These are phyloP conservation scores for Aspergillus costaricaensis DNA, from an alignment of 2,329 filamentous ascomycete species.

Conservation along the genomic window DNA sequence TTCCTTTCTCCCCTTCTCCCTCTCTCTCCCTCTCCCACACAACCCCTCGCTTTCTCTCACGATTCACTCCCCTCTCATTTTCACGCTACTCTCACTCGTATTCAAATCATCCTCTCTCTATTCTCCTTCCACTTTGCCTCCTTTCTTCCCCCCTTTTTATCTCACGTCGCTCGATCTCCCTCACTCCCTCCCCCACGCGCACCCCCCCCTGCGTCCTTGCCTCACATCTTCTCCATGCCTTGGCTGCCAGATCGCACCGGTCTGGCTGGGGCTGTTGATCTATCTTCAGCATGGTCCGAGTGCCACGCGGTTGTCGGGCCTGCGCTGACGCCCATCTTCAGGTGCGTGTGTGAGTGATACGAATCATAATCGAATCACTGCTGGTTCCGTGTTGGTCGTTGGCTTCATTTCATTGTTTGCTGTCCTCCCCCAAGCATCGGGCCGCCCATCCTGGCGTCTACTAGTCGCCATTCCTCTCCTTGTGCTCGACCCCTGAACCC, in stretches of 20 bases:
- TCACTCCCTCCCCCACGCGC: background rate
- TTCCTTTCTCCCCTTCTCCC: too few relatives aligned
- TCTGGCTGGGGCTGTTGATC: conserved; percentile 7
- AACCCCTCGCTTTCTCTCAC: background rate
- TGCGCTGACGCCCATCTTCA: conserved; percentile 18
- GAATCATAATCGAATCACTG: too few relatives aligned
- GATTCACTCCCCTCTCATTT: background rate
- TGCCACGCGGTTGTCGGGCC: conserved; percentile 34
- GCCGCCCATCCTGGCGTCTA: background rate
- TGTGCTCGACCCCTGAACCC: background rate
- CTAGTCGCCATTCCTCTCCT: too few relatives aligned
- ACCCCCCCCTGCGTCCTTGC: background rate
- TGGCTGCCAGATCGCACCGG: conserved; percentile 6
- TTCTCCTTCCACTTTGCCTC: background rate
- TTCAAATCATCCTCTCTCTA: background rate
- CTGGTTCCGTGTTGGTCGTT: background rate
- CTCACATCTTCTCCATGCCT: conserved; percentile 12
- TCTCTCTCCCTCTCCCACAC: background rate
- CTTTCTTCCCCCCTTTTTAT: background rate
- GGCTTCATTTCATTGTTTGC: background rate
- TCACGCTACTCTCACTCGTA: background rate
- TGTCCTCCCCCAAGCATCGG: background rate
- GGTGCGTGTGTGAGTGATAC: conserved; percentile 12
- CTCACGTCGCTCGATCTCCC: background rate
- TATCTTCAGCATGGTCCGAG: conserved; percentile 32